Base-by-base conservation (phyloP, 2,329 filamentous ascomycete species). In the Hypoxylon sp. region DNA sequence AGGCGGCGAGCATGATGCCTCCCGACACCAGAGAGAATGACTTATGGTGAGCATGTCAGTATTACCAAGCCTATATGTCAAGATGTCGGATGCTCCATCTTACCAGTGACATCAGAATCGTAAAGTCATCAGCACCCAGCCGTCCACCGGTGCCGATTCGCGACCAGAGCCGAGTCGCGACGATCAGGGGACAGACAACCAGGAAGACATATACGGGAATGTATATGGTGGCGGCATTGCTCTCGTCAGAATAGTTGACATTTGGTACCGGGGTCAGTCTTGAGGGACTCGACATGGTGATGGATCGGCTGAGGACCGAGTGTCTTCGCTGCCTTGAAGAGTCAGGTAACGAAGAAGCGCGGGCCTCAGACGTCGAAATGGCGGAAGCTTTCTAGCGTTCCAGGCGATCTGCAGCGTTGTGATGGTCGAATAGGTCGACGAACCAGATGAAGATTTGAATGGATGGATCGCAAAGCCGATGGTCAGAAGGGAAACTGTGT, bases 81-180 rank as follows among this genome's bases (percentile, higher is more conserved):
- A 15, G n/a, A 17, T 20, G 23, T 13, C 13, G 31, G 2, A 13
- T 3, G 17, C 17, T 3, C 46, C n/a, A 15, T 55, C 62, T 61
- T 60, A 70, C 64, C 27, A 70, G 56, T 3, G 66, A 49, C 15
- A 59, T 58, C 3, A 70, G 15, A n/a, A 72, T 68, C n/a, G 66
- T 69, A 41, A 66, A 71, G 38, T 73, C 70, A 45, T 72, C 70
- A 1, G 62, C 35, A 10, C 70, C 68, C 6, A 70, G 51, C 8
- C 59, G 61, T 27, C 64, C 66, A 1, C 67, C 63, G 13, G 62
- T 63, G 15, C 62, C 61, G 18, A 60, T 56, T 17, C 70, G 67
- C 13, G 67, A 66, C 70, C 70, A 72, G 31, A 72, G 45, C 33
- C 70, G 62, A 1, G 56, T 64, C 4, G 52, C 64, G 8, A 72